Base-by-base conservation (phyloP, 140 eudicot genomes). In the Flaveria floridana region DNA sequence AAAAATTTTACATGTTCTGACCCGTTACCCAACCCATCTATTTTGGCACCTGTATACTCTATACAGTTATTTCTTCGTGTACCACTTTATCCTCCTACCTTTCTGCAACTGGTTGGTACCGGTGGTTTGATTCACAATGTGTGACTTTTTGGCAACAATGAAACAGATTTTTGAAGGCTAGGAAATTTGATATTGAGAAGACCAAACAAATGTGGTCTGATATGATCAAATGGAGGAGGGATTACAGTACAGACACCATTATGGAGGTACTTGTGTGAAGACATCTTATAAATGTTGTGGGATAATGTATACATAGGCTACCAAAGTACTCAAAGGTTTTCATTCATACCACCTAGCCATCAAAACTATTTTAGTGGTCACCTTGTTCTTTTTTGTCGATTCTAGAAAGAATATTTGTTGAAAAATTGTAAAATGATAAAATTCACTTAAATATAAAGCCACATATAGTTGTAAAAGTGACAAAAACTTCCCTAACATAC, bases 161-260 rank as follows among this genome's bases (percentile, higher is more conserved):
- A 34, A 63, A 55, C 87, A 91, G 97, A 68, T 91, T 91, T 77
- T 76, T 90, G 85, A 90, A 74, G 89, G 96, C 96, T 57, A 86
- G 96, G 76, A 90, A 87, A 50, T 87, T 90, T 72, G 96, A 90
- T 66, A 82, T 90, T 39, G 97, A 90, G 82, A 90, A 90, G 81
- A 82, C 95, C 25, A 90, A 90, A 79, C 97, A 88, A 79, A 90
- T 90, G 97, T 90, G 97, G 97, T 70, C 90, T 30, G 97, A 88
- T 81, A 90, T 90, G 97, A 74, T 90, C 79, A 86, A 86, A 75
- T 88, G 97, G 97, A 90, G 97, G 84, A 87, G 82, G 68, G 96
- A 90, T 63, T 90, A 87, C 70, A 89, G 95, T 56, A 82, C 91
- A 13, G 96, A 90, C 88, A 86, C 91, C 42, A 79, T 90, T 23